phyloP scores from a whole-genome alignment of 306 rosid species.

The Vigna trinervia region DNA sequence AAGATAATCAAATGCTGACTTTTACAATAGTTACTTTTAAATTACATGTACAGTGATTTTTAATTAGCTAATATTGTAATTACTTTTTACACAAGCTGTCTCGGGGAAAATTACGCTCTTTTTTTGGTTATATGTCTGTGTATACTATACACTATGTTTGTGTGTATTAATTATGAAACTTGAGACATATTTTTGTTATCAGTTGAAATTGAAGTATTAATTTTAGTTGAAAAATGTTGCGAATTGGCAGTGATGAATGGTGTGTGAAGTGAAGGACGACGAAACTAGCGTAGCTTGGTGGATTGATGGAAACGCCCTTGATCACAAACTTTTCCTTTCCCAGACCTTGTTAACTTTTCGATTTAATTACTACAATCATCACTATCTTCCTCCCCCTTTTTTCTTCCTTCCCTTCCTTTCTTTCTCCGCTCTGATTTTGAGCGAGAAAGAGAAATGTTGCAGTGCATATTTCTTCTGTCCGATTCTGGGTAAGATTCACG shows the following conservation, averaged over 20 bases:
- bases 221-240: not conserved
- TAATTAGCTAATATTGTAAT: too few species aligned
- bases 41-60: too few species aligned
- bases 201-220: too few species aligned
- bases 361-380: not conserved
- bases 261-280: not conserved
- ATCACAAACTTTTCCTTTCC: not conserved
- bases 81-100: too few species aligned
- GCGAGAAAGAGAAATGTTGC: conserved; percentile 65
- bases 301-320: not conserved
- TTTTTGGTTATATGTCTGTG: too few species aligned
- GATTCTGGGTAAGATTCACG: conserved; percentile 78
- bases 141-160: too few species aligned
- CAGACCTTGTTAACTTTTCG: not conserved
- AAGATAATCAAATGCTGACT: too few species aligned
- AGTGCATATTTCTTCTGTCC: conserved; percentile 94
- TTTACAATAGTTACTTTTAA: too few species aligned
- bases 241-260: not conserved
- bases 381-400: not conserved
- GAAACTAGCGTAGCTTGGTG: conserved; percentile 3
- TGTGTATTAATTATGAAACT: too few species aligned
- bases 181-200: too few species aligned
- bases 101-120: too few species aligned
- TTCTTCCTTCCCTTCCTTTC: not conserved
- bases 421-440: not conserved